Percentiles rank a stretch among this genome's conserved stretches.
These are phyloP conservation scores for Lithospermum erythrorhizon DNA, from an alignment of 257 asterid species.

Conservation along the genomic window DNA sequence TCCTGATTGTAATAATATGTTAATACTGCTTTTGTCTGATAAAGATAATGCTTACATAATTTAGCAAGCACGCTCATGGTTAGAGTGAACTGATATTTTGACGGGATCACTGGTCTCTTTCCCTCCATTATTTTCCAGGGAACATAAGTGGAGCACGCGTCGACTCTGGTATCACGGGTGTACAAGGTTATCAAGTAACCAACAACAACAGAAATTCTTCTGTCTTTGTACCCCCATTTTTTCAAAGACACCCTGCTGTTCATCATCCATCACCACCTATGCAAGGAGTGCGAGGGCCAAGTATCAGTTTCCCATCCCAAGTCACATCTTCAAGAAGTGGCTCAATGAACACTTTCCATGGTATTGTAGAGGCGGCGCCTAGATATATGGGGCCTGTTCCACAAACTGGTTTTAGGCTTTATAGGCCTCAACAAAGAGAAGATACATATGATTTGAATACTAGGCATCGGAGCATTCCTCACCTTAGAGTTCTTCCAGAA, in stretches of 20 bases:
- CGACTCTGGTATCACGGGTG: constrained; percentile 22
- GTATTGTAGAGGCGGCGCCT: constrained; percentile 34
- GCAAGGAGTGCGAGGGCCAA: constrained; percentile 45
- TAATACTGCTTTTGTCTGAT: background rate
- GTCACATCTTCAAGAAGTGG: constrained; percentile 35
- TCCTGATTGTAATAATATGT: background rate
- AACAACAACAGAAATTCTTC: constrained; percentile 16
- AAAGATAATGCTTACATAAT: background rate
- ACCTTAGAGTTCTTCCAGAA: constrained; percentile 65
- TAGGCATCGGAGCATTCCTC: constrained; percentile 43
- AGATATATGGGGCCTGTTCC: constrained; percentile 46
- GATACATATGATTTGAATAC: constrained; percentile 30
- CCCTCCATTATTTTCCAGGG: background rate
- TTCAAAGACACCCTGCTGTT: constrained; percentile 34
- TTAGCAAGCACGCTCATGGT: background rate
- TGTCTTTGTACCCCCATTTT: constrained; percentile 33
- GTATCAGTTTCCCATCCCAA: constrained; percentile 36
- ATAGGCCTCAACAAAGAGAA: constrained; percentile 54
- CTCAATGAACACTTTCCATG: constrained; percentile 35
- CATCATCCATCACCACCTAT: constrained; percentile 37
- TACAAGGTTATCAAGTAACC: constrained; percentile 41
- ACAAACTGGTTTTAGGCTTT: constrained; percentile 38
- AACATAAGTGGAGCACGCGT: constrained; percentile 1
- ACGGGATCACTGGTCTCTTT: background rate
- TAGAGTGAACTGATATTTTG: background rate